Conservation (phyloP, 83 land plant genomes). For the Picea mariana region DNA sequence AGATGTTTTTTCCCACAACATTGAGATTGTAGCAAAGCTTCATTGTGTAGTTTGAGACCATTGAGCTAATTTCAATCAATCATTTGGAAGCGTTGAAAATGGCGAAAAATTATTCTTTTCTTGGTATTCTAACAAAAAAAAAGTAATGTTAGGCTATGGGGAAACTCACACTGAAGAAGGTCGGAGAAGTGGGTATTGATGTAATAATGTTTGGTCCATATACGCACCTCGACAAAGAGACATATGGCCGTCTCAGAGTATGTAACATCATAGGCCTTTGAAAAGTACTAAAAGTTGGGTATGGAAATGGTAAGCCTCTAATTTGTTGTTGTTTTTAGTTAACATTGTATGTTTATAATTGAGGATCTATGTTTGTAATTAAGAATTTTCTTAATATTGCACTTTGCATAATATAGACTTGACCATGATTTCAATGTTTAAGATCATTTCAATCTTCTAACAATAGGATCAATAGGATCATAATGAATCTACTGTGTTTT, state of each 20-base stretch:
- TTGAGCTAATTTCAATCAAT: constrained; percentile 84
- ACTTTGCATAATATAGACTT: not conserved
- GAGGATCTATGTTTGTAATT: not conserved
- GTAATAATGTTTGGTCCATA: constrained; percentile 98
- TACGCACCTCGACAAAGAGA: constrained; percentile 92
- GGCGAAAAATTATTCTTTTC: constrained; percentile 84
- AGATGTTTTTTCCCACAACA: constrained; percentile 68
- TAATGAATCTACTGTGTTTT: no score
- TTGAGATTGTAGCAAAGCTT: constrained; percentile 61
- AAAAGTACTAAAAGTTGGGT: constrained; percentile 74
- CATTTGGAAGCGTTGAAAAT: constrained; percentile 84
- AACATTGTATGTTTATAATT: not conserved
- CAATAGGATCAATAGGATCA: not conserved
- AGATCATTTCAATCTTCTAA: not conserved
- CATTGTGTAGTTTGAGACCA: constrained; percentile 48
- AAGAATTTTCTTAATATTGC: not conserved
- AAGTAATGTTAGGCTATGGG: constrained; percentile 98
- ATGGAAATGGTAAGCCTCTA: constrained; percentile 76
- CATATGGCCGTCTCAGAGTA: constrained; percentile 98
- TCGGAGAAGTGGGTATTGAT: constrained; percentile 95
- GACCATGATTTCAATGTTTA: not conserved
- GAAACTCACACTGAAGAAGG: constrained; percentile 92
- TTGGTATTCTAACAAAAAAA: constrained; percentile 91
- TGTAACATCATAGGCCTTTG: constrained; percentile 94
- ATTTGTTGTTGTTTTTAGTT: not conserved